Conservation (phyloP, 192 early-diverging fungal genomes). For the Phlyctochytrium arcticum region DNA sequence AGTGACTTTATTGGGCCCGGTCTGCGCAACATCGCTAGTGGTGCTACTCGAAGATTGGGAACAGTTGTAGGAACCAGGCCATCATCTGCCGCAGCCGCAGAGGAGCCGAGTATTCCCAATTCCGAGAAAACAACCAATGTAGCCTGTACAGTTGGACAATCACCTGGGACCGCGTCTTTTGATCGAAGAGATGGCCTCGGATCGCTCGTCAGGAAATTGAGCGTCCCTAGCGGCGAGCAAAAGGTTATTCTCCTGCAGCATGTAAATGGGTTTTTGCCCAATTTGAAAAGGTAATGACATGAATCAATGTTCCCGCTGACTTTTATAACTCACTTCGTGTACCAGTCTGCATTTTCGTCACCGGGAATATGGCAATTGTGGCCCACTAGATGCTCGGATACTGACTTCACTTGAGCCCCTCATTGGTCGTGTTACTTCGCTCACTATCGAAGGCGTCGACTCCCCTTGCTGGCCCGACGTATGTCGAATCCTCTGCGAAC, state of each 20-base stretch:
- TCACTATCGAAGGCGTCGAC: constrained; percentile 44
- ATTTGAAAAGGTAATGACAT: constrained; percentile 20
- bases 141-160: no score
- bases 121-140: not conserved
- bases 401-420: constrained; percentile 29
- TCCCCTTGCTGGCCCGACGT: constrained; percentile 37
- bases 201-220: constrained; percentile 24
- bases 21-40: constrained; percentile 16
- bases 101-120: not conserved
- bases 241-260: constrained; percentile 28
- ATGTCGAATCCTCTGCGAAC: constrained; percentile 18
- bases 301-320: not conserved
- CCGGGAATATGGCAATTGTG: constrained; percentile 1
- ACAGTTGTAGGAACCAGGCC: not conserved
- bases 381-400: constrained; percentile 24
- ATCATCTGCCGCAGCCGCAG: not conserved
- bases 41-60: constrained; percentile 4
- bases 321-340: not conserved
- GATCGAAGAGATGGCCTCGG: constrained; percentile 6
- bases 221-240: constrained; percentile 18
- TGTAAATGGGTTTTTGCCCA: constrained; percentile 9
- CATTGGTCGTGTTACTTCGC: constrained; percentile 15
- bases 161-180: not conserved
- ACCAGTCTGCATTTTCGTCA: constrained; percentile 28
- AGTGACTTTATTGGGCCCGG: constrained; percentile 13